Evolutionary conservation across 164 flowering plant species (phyloP).

Genomic region (Magnolia sinica): DNA sequence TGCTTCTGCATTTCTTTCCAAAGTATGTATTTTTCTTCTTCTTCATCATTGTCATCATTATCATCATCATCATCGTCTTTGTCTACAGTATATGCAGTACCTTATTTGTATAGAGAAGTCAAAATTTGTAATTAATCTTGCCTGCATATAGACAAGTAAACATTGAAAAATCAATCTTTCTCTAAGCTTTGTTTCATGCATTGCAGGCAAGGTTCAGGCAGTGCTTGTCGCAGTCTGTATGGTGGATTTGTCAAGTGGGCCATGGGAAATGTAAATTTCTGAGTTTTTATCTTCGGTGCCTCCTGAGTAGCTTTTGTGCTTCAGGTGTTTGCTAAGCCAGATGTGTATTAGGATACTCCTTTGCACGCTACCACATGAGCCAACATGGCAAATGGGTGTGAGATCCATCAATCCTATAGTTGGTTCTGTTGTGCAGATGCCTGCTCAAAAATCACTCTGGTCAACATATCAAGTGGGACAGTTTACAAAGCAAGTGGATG

Average conservation of each 20-base stretch:
- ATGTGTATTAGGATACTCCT: no score
- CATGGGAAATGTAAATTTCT: conserved; percentile 79
- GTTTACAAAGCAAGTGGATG: background rate
- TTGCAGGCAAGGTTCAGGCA: conserved; percentile 96
- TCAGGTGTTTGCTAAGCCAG: background rate
- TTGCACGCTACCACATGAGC: no score
- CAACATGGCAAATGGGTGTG: background rate
- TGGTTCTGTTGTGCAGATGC: background rate
- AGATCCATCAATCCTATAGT: background rate
- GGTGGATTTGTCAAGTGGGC: conserved; percentile 99
- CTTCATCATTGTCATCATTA: no score
- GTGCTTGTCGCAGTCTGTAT: conserved; percentile 97
- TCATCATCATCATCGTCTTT: no score
- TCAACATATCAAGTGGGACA: background rate
- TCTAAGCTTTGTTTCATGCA: conserved; percentile 5
- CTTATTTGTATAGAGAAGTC: background rate
- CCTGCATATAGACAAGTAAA: background rate
- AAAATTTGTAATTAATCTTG: background rate
- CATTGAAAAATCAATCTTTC: background rate
- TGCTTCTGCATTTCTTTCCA: background rate
- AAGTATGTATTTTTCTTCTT: background rate
- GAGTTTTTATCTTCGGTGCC: conserved; percentile 12
- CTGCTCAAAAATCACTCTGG: background rate
- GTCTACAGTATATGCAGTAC: no score
- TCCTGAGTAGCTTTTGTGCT: background rate